Evolutionary conservation across 2,329 filamentous ascomycete genomes (phyloP), one percentile per base, ranked within the genome.

Genomic region (Aspergillus sp.): DNA sequence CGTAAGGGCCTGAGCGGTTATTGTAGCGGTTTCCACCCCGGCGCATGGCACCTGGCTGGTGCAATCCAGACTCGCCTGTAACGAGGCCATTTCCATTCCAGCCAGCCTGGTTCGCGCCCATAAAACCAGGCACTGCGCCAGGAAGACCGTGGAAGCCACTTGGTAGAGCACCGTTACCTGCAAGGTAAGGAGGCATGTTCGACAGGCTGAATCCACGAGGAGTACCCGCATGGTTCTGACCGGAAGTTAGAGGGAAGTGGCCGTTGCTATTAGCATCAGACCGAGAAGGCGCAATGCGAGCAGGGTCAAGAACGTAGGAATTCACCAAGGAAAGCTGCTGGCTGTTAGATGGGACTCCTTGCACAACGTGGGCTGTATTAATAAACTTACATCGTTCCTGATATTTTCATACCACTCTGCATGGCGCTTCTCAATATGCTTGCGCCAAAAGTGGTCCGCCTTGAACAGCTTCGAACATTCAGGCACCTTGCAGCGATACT

Each of bases 391-490:
- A 72, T 96, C 91, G 62, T 85, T 83, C 64, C 85, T 86, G 52
- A 96, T 72, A 42, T 74, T 79, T 30, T 90, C 85, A 36, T 87
- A 78, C 87, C 90, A 98, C 42, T 97, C 91, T 0, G 79, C 66
- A 65, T 98, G 93, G 45, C 94, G 83, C 72, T 98, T 98, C 69
- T 97, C 91, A 11, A 97, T 85, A 59, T 98, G 93, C 74, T 98
- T 98, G 60, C 83, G 85, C 91, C 94, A 98, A 65, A 98, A 98
- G 57, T 91, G 83, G 35, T 95, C 86, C 46, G 93, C 93, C 67
- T 97, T 97, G 77, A 98, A 98, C 6, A 98, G 74, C 69, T 98
- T 98, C 8, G 86, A 86, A 68, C 93, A 98, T 33, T 96, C 90
- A 1, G 91, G 91, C 4, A 95, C 90, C 66, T 93, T 95, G 77